Evolutionary conservation across 768 basidiomycete species (phyloP).

Genomic region (Sarcodon sp.): DNA sequence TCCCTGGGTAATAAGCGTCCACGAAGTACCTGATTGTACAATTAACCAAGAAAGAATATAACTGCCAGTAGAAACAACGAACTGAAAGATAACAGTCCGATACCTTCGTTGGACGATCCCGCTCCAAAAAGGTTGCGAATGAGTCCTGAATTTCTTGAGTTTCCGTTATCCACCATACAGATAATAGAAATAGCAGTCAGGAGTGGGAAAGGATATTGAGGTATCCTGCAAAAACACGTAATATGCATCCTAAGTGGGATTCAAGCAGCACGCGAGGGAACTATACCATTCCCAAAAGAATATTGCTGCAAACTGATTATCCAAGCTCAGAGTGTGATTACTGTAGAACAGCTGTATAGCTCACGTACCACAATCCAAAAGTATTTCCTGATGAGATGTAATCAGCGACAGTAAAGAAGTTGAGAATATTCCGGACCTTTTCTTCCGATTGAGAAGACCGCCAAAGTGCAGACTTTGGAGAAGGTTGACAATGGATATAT

Average conservation of each 20-base stretch:
- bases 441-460: constrained; percentile 35
- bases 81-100: constrained; percentile 33
- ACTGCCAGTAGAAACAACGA: neutral
- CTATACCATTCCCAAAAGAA: constrained; percentile 31
- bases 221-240: constrained; percentile 12
- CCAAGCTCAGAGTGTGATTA: too few species aligned
- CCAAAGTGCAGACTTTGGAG: constrained; percentile 41
- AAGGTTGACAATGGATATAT: constrained; percentile 38
- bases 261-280: constrained; percentile 7
- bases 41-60: too few species aligned
- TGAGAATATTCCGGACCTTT: constrained; percentile 12
- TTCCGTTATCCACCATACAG: constrained; percentile 34
- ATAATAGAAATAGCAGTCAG: constrained; percentile 36
- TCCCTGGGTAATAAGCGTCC: constrained; percentile 44
- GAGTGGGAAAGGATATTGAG: constrained; percentile 25
- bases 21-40: constrained; percentile 15
- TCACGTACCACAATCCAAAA: constrained; percentile 39
- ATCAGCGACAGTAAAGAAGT: neutral
- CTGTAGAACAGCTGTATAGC: neutral
- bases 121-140: constrained; percentile 27
- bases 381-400: constrained; percentile 18
- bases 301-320: constrained; percentile 24
- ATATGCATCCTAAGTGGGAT: neutral
- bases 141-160: constrained; percentile 16
- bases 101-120: constrained; percentile 38